Conservation (phyloP, 495 filamentous ascomycete species). For the Neurospora cerealis region DNA sequence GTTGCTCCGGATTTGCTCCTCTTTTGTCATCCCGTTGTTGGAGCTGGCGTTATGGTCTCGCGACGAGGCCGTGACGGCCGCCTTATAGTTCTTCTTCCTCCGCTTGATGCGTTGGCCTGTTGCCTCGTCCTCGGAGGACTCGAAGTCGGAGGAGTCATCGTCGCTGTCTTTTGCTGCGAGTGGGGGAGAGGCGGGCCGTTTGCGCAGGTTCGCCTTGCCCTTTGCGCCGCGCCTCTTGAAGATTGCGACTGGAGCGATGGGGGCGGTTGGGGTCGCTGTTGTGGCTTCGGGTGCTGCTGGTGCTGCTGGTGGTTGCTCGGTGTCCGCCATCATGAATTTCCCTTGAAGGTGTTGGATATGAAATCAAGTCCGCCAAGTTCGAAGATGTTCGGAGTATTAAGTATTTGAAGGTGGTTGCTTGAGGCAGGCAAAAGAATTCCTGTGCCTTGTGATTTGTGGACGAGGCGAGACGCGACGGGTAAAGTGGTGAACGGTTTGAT, state of each 20-base stretch:
- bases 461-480: neutral
- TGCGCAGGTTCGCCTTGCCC: conserved; percentile 67
- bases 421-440: neutral
- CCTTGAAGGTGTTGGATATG: neutral
- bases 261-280: conserved; percentile 8
- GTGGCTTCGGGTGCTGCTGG: conserved; percentile 6
- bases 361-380: neutral
- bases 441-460: neutral
- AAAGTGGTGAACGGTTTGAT: neutral
- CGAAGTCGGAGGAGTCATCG: conserved; percentile 48
- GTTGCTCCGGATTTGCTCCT: conserved; percentile 17
- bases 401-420: neutral
- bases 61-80: conserved; percentile 46
- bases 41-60: conserved; percentile 26
- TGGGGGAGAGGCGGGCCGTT: conserved; percentile 73
- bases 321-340: conserved; percentile 10
- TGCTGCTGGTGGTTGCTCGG: conserved; percentile 12
- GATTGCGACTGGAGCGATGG: conserved; percentile 42
- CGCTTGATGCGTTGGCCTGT: conserved; percentile 63
- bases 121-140: conserved; percentile 67
- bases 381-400: neutral
- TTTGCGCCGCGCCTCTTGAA: conserved; percentile 86
- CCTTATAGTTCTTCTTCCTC: conserved; percentile 49
- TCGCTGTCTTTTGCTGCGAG: conserved; percentile 48
- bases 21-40: conserved; percentile 18